These are phyloP conservation scores for Tulasnella sp. DNA, from an alignment of 768 basidiomycete species.

Conservation along the genomic window DNA sequence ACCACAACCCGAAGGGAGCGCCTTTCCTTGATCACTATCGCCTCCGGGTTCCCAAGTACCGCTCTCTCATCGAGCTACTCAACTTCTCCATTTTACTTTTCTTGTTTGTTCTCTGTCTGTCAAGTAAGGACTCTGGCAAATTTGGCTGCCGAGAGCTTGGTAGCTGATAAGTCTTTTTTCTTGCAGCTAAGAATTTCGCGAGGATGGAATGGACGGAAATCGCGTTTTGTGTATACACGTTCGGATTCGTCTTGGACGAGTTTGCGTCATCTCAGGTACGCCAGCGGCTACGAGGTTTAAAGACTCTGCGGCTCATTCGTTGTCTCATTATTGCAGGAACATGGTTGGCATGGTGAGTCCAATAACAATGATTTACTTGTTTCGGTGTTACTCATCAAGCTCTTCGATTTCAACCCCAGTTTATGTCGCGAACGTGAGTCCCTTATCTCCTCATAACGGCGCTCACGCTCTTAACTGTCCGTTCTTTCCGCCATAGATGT, in stretches of 20 bases:
- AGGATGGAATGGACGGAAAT: constrained; percentile 59
- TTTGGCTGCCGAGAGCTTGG: background rate
- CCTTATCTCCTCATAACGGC: background rate
- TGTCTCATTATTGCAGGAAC: constrained; percentile 45
- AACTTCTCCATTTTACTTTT: constrained; percentile 66
- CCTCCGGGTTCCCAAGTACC: constrained; percentile 81
- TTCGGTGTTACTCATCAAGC: background rate
- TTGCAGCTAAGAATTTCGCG: constrained; percentile 54
- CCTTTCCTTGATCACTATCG: constrained; percentile 84
- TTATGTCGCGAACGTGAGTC: constrained; percentile 72
- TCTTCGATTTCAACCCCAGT: constrained; percentile 41
- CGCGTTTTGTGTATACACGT: constrained; percentile 68
- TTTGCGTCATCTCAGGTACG: constrained; percentile 64
- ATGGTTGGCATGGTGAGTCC: constrained; percentile 78
- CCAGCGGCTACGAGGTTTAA: background rate
- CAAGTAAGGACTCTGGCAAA: constrained; percentile 49
- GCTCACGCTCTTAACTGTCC: background rate
- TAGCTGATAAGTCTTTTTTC: background rate
- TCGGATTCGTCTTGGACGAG: constrained; percentile 78
- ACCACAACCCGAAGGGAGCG: constrained; percentile 61
- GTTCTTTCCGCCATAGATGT: constrained; percentile 51
- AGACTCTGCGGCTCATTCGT: background rate
- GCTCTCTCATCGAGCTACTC: constrained; percentile 69
- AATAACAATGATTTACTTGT: constrained; percentile 13
- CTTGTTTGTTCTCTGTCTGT: constrained; percentile 69